Evolutionary conservation across 139 green algal genomes (phyloP).

Genomic region (Pseudopediastrum boryanum): DNA sequence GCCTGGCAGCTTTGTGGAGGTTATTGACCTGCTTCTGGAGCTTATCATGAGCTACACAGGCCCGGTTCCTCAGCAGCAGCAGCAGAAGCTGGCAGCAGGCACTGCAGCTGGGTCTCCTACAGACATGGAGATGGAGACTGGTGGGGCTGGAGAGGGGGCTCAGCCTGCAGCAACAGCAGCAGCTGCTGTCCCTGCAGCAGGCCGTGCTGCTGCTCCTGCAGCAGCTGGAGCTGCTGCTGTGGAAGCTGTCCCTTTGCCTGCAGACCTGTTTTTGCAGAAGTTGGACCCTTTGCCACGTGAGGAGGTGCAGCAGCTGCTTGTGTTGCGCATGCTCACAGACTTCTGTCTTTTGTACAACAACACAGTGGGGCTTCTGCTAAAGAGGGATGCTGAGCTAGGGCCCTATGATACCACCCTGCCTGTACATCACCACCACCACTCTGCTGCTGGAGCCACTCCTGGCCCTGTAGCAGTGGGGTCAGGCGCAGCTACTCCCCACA

Average conservation of each 20-base stretch:
- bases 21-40: constrained; percentile 85
- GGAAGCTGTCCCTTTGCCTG: constrained; percentile 20
- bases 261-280: constrained; percentile 42
- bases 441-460: not conserved
- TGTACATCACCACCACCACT: constrained; percentile 10
- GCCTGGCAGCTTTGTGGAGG: constrained; percentile 74
- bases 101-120: not conserved
- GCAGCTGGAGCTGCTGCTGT: not conserved
- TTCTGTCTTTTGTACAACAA: constrained; percentile 81
- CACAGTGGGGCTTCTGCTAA: constrained; percentile 78
- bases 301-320: constrained; percentile 63
- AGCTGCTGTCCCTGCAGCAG: constrained; percentile 14
- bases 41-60: constrained; percentile 70
- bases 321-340: constrained; percentile 84
- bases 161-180: not conserved
- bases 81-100: not conserved
- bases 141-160: no score
- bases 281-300: constrained; percentile 30
- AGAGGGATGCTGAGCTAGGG: constrained; percentile 73
- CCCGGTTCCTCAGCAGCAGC: not conserved
- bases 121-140: no score
- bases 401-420: constrained; percentile 5
- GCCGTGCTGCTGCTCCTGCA: not conserved
- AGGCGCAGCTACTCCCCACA: not conserved
- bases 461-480: not conserved